Conservation (phyloP, 148 eudicot genomes). For the Vaccinium macrocarpon region DNA sequence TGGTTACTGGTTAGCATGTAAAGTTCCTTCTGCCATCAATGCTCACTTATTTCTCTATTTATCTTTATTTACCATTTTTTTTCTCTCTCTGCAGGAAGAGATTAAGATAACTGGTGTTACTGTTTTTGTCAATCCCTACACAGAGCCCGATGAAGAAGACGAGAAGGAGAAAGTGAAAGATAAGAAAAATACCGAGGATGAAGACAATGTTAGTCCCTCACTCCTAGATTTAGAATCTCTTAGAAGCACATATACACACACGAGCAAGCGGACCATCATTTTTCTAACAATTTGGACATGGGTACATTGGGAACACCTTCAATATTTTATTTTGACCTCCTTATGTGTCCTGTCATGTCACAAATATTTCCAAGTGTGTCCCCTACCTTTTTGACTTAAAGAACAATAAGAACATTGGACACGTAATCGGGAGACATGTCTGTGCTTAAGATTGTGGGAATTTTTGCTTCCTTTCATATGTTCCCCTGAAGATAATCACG, state of each 20-base stretch:
- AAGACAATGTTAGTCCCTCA: conserved; percentile 62
- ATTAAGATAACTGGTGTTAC: conserved; percentile 75
- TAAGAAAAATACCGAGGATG: conserved; percentile 50
- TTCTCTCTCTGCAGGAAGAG: conserved; percentile 68
- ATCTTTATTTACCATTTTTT: not conserved
- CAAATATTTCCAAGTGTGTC: not conserved
- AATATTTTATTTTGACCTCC: not conserved
- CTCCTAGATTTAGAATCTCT: not conserved
- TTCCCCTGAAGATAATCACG: not conserved
- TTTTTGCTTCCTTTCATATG: not conserved
- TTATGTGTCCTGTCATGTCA: not conserved
- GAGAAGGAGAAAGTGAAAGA: conserved; percentile 60
- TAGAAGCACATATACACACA: not conserved
- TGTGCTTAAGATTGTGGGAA: not conserved
- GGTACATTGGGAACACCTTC: not conserved
- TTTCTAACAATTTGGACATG: not conserved
- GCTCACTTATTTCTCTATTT: not conserved
- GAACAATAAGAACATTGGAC: not conserved
- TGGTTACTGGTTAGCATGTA: not conserved
- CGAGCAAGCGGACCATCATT: not conserved
- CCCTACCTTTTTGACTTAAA: not conserved
- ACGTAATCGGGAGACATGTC: not conserved
- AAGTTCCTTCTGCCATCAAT: not conserved
- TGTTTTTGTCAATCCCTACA: conserved; percentile 79
- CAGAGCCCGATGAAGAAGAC: conserved; percentile 81